Evolutionary conservation across 371 early-diverging fungal genomes (phyloP), one percentile per base, ranked within the genome.

Genomic region (Rhizopus arrhizus): DNA sequence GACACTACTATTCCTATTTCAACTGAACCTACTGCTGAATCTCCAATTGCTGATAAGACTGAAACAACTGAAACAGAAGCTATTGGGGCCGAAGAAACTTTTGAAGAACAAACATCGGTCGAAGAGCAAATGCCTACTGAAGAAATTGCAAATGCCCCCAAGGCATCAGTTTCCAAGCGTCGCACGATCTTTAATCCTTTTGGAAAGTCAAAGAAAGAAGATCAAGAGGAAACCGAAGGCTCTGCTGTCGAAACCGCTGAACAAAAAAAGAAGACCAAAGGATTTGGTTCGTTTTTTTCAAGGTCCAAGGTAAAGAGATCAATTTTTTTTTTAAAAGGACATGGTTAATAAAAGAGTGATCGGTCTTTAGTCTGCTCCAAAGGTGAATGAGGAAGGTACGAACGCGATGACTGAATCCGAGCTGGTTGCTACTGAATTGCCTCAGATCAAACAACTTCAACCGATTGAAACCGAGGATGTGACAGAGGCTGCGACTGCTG

Each of bases 121-220:
- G 42, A 55, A 33, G 56, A 56, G 36, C 11, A 0, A 33, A 13
- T 33, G 31, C 8, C 59, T 6, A 13, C 60, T 29, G 60, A 60
- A 53, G 47, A 33, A 41, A 32, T 32, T 15, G 33, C 35, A 31
- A 22, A 12, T 29, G 35, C 38, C 13, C 31, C 58, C 43, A 67
- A 67, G 47, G 31, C 65, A 34, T 41, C 58, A 22, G 38, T 57
- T 15, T 46, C 70, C n/a, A 70, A 70, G 32, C 63, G 70, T 49
- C 64, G 67, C 33, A 66, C 61, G 13, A 57, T 70, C 64, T 66
- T 67, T 29, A 70, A 70, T 32, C 70, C 70, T 32, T 70, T 70
- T 29, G 70, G 58, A 13, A 70, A 70, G 34, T 32, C 64, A 38
- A 62, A 67, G 61, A 57, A 53, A 15, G 68, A 61, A 41, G 61